Evolutionary conservation across 495 filamentous ascomycete genomes (phyloP).

Genomic region (Daldinia vernicosa): DNA sequence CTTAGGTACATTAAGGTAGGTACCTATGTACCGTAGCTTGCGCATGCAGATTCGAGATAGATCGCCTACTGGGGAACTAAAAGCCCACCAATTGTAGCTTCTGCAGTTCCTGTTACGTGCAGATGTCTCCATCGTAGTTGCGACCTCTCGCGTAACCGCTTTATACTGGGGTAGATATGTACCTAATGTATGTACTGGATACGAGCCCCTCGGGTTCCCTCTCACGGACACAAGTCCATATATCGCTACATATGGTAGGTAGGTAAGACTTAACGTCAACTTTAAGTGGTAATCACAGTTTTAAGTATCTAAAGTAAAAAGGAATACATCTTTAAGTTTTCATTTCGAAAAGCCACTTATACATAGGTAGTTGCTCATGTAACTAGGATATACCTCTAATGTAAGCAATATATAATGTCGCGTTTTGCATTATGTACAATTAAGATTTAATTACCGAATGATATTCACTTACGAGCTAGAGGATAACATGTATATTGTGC

Average conservation of each 20-base stretch:
- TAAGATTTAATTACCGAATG: not conserved
- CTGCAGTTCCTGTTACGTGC: slow-evolving; percentile 33
- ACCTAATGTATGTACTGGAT: not conserved
- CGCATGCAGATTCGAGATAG: slow-evolving; percentile 29
- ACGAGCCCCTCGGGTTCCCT: slow-evolving; percentile 1
- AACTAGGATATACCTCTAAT: not conserved
- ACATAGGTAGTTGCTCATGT: not conserved
- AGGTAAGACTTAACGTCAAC: not conserved
- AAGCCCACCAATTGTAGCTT: slow-evolving; percentile 38
- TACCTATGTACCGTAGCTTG: not conserved
- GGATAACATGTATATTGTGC: not conserved
- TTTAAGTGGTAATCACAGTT: not conserved
- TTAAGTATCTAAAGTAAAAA: not conserved
- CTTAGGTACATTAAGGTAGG: not conserved
- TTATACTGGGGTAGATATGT: slow-evolving; percentile 5
- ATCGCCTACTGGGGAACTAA: slow-evolving; percentile 40
- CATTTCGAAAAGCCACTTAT: not conserved
- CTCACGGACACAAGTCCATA: not conserved
- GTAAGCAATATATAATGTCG: not conserved
- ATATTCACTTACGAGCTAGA: not conserved
- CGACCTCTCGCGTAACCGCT: slow-evolving; percentile 17
- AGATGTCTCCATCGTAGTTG: slow-evolving; percentile 23
- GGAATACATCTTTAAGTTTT: not conserved
- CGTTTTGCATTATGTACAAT: not conserved
- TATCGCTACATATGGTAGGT: too few relatives aligned